phyloP scores from a whole-genome alignment of 106 monocot genomes.

The Chionographis japonica region DNA sequence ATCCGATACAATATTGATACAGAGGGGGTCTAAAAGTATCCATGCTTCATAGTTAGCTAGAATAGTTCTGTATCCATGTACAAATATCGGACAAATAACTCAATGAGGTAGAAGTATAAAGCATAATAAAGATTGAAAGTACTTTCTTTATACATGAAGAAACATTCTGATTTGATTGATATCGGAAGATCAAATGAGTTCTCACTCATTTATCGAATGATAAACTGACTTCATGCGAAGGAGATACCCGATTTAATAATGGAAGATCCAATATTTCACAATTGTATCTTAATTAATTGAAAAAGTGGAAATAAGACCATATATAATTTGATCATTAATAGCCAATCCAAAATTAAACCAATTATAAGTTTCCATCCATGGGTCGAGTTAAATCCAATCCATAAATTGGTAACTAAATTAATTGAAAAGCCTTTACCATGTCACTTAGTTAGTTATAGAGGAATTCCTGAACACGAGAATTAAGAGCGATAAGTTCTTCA shows the following conservation, averaged over 20 bases:
- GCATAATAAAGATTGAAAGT: too few relatives aligned
- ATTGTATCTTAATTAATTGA: too few relatives aligned
- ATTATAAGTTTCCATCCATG: too few relatives aligned
- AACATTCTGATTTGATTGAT: background rate
- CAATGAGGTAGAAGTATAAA: too few relatives aligned
- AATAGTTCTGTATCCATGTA: too few relatives aligned
- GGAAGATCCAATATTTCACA: too few relatives aligned
- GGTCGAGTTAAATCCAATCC: background rate
- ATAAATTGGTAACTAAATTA: conserved; percentile 5
- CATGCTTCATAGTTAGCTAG: too few relatives aligned
- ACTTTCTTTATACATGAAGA: background rate
- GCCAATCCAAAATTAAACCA: too few relatives aligned
- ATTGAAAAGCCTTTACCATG: background rate
- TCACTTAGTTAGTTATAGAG: conserved; percentile 1
- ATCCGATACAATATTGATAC: too few relatives aligned
- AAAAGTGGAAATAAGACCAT: too few relatives aligned
- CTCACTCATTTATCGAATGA: background rate
- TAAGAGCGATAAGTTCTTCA: background rate
- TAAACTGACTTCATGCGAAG: background rate
- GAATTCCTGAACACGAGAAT: conserved; percentile 4
- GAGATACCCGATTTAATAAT: background rate
- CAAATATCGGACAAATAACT: too few relatives aligned
- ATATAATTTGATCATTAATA: background rate
- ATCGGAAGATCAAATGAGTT: conserved; percentile 9
- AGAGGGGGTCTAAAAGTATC: too few relatives aligned